phyloP scores from a whole-genome alignment of 2,329 filamentous ascomycete genomes.

The Claviceps arundinis region DNA sequence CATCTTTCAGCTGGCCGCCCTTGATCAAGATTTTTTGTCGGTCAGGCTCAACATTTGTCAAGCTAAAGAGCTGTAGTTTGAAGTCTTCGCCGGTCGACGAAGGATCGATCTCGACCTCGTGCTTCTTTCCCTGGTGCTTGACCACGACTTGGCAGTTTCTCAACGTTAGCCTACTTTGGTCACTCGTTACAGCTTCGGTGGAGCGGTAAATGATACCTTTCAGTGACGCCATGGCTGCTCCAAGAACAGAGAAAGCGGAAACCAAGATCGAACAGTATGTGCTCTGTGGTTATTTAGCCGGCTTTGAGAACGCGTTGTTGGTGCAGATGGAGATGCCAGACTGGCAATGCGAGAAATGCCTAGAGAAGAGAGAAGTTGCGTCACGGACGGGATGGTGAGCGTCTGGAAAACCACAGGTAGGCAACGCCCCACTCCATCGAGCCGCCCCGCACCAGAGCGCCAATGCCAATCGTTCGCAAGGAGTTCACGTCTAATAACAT shows the following conservation, averaged over 20 bases:
- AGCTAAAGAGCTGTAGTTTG: conserved; percentile 88
- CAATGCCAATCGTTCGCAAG: neutral
- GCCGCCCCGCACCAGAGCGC: neutral
- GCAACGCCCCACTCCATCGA: neutral
- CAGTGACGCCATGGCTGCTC: conserved; percentile 33
- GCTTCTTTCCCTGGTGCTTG: conserved; percentile 90
- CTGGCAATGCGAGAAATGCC: neutral
- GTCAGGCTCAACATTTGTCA: conserved; percentile 91
- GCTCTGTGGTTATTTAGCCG: neutral
- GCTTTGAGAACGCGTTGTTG: neutral
- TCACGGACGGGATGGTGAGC: neutral
- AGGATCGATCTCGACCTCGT: conserved; percentile 85
- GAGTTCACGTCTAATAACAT: neutral
- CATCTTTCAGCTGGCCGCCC: conserved; percentile 89
- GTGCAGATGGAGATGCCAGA: neutral
- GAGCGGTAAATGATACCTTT: conserved; percentile 28
- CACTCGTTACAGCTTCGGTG: conserved; percentile 1
- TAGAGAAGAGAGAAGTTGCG: conserved; percentile 1
- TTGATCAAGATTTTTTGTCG: conserved; percentile 94
- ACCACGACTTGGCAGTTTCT: conserved; percentile 53
- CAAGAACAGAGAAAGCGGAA: neutral
- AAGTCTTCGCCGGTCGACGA: conserved; percentile 78
- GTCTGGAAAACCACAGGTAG: neutral
- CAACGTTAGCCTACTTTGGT: conserved; percentile 9
- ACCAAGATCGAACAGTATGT: neutral